These are phyloP conservation scores for Heliamphora pulchella DNA, from an alignment of 179 eudicot species.

Conservation along the genomic window DNA sequence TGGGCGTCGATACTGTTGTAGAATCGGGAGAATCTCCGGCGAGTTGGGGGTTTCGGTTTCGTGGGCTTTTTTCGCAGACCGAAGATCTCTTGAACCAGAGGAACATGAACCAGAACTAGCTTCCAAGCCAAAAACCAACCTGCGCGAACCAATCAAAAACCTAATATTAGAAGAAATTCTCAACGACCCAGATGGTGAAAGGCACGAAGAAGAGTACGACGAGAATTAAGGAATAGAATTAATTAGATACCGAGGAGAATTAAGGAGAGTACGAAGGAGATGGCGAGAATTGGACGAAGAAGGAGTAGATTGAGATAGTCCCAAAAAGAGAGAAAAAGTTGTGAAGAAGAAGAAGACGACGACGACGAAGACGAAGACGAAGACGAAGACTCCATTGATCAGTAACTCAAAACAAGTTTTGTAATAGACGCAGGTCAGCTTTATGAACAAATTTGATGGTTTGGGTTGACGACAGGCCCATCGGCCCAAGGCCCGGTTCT, in stretches of 20 bases:
- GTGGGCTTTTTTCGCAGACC: conserved; percentile 58
- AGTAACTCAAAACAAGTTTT: background rate
- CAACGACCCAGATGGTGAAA: background rate
- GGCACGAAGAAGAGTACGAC: too few species aligned
- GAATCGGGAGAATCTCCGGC: conserved; percentile 35
- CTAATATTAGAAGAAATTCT: background rate
- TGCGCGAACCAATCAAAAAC: conserved; percentile 16
- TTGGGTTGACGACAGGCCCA: too few species aligned
- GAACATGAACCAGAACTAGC: conserved; percentile 75
- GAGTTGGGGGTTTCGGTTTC: conserved; percentile 43
- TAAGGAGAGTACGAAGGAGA: conserved; percentile 40
- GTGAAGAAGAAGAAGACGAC: background rate
- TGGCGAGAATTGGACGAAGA: conserved; percentile 55
- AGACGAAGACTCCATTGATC: conserved; percentile 12
- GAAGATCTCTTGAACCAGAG: conserved; percentile 74
- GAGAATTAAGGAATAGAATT: too few species aligned
- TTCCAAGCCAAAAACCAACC: conserved; percentile 88
- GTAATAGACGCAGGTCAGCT: background rate
- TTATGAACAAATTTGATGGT: too few species aligned
- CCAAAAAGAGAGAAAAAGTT: conserved; percentile 13
- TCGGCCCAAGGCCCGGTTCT: too few species aligned
- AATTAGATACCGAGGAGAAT: conserved; percentile 40
- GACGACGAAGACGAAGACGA: conserved; percentile 4
- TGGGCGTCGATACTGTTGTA: conserved; percentile 34
- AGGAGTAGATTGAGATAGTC: conserved; percentile 33